These are phyloP conservation scores for Catharanthus roseus DNA, from an alignment of 257 asterid genomes.

Conservation along the genomic window DNA sequence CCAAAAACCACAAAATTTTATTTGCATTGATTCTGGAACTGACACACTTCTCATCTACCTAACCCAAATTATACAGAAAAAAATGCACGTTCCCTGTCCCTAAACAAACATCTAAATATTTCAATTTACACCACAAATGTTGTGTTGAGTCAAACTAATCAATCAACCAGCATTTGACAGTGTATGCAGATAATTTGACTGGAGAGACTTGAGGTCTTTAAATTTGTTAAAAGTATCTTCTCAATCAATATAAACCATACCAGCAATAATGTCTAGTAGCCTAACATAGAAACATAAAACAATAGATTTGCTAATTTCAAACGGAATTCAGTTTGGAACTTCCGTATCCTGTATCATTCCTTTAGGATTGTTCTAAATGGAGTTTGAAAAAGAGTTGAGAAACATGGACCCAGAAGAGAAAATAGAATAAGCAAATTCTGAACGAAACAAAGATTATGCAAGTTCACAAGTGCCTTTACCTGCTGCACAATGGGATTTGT, in stretches of 20 bases:
- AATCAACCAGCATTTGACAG: background rate
- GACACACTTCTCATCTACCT: background rate
- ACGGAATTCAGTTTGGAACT: background rate
- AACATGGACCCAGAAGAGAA: too few relatives aligned
- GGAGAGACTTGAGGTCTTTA: background rate
- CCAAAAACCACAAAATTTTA: background rate
- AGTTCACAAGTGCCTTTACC: conserved; percentile 36
- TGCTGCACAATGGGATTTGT: conserved; percentile 79
- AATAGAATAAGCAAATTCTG: background rate
- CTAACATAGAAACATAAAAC: background rate
- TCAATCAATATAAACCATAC: background rate
- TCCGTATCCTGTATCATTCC: background rate
- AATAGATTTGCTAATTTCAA: background rate
- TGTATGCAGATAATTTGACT: background rate
- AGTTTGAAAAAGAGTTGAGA: background rate
- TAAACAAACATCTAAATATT: background rate
- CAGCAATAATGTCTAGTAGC: too few relatives aligned
- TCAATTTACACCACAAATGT: background rate
- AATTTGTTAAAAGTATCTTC: background rate
- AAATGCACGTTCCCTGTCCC: background rate
- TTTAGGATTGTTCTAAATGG: background rate
- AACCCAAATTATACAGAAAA: background rate
- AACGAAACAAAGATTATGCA: background rate
- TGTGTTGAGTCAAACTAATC: background rate
- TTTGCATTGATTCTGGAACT: background rate